These are phyloP conservation scores for Aspergillus kassunensis DNA, from an alignment of 495 filamentous ascomycete genomes.

Conservation along the genomic window DNA sequence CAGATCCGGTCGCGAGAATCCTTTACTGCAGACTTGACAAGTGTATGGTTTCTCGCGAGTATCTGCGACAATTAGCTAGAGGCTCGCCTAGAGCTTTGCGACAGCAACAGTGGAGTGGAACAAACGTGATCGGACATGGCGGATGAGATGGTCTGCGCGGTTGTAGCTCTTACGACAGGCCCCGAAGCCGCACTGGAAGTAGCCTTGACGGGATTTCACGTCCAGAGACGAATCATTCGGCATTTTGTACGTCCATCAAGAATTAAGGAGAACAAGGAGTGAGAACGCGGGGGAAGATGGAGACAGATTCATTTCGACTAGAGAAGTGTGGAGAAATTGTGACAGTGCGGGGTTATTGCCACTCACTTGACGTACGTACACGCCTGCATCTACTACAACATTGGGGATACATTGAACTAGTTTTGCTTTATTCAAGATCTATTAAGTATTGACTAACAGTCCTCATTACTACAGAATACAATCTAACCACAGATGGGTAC, in stretches of 20 bases:
- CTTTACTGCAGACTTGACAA: conserved; percentile 48
- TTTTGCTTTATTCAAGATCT: too few species aligned
- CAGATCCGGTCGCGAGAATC: conserved; percentile 52
- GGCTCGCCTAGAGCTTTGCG: background rate
- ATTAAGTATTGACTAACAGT: too few species aligned
- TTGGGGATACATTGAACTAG: too few species aligned
- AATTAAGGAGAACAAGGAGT: background rate
- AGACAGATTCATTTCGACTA: too few species aligned
- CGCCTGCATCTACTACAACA: too few species aligned
- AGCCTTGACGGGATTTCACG: conserved; percentile 21
- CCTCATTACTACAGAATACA: too few species aligned
- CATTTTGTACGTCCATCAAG: conserved; percentile 17
- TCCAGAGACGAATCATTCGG: conserved; percentile 1
- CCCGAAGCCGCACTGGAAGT: conserved; percentile 52
- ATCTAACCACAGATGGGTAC: too few species aligned
- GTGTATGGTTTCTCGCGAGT: conserved; percentile 53
- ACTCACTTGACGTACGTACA: too few species aligned
- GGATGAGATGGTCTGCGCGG: conserved; percentile 53
- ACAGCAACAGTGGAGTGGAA: background rate
- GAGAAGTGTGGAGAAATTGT: background rate
- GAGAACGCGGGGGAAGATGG: background rate
- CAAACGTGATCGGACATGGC: conserved; percentile 51
- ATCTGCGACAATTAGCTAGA: conserved; percentile 19
- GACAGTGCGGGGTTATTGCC: background rate
- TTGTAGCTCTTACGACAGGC: conserved; percentile 51